phyloP scores from a whole-genome alignment of 306 rosid species.

The Prunus mongolica region DNA sequence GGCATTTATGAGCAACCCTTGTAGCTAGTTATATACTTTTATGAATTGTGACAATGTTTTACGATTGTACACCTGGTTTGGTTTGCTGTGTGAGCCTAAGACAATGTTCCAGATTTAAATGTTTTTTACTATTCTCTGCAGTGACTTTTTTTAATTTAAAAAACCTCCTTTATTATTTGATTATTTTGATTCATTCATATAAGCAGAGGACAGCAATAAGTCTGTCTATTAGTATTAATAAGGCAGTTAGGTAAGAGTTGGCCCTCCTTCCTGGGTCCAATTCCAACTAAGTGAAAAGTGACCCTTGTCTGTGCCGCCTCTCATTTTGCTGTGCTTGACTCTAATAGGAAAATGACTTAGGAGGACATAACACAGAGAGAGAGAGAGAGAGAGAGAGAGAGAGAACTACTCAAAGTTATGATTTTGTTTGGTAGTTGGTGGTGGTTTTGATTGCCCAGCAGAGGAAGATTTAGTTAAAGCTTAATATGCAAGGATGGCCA shows the following conservation, averaged over 20 bases:
- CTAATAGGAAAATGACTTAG: neutral
- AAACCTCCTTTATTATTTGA: neutral
- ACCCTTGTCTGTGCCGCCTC: neutral
- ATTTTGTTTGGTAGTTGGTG: neutral
- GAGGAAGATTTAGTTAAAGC: neutral
- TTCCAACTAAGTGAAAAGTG: neutral
- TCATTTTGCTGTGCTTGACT: neutral
- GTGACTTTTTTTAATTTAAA: neutral
- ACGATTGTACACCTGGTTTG: neutral
- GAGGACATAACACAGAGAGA: neutral
- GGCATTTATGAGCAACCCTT: constrained; percentile 2
- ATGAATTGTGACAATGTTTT: neutral
- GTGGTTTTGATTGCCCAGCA: neutral
- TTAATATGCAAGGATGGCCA: neutral
- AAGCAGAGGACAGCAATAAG: neutral
- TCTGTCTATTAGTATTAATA: neutral
- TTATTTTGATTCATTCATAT: too few species aligned
- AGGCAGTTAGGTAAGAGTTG: neutral
- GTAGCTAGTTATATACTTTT: neutral
- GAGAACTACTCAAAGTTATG: neutral
- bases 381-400: neutral
- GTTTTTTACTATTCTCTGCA: neutral
- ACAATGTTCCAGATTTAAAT: neutral
- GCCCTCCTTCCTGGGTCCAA: neutral
- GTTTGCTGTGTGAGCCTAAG: neutral